Evolutionary conservation across 805 yeast genomes (phyloP), one percentile per base, ranked within the genome.

Genomic region (Alloascoidea africana): DNA sequence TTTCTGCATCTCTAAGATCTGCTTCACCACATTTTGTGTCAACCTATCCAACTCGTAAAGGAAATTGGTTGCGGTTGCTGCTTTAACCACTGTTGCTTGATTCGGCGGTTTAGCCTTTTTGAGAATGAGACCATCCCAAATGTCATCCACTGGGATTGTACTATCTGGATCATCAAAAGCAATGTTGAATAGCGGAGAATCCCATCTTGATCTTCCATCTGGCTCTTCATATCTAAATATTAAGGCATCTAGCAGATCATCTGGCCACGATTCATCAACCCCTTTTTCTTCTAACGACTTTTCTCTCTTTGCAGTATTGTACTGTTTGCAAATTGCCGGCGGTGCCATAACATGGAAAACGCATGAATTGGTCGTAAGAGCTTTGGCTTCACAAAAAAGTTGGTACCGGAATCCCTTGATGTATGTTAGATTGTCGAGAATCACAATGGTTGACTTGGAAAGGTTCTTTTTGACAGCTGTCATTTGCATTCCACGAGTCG

Each of bases 361-460:
- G 50, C 93, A 80, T 44, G 83, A 79, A 2, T 91, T 76, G 1
- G 96, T 86, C 14, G 75, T 66, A 17, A 76, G 63, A 1, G 85
- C 79, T 53, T 87, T 89, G 30, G 95, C 87, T 55, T 91, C 98
- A 56, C 96, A 87, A 54, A 74, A 86, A 38, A 91, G 63, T 56
- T 91, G 98, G 57, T 91, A 91, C 42, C 98, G 64, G 54, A 87
- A 86, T 0, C 98, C 98, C 52, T 91, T 91, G 49, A 91, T 91
- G 53, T 91, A 91, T 32, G 83, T 76, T 48, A 86, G 63, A 1
- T 91, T 72, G 54, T 91, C 98, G 38, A 91, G 64, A 14, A 91
- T 74, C 1, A 91, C 96, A 18, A 91, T 66, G 15, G 71, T 76
- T 18, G 68, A 62, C 32, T 76, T 66, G 1, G 81, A 65, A 2